Evolutionary conservation across 495 filamentous ascomycete genomes (phyloP), one percentile per base, ranked within the genome.

Genomic region (Venustampulla echinocandica): DNA sequence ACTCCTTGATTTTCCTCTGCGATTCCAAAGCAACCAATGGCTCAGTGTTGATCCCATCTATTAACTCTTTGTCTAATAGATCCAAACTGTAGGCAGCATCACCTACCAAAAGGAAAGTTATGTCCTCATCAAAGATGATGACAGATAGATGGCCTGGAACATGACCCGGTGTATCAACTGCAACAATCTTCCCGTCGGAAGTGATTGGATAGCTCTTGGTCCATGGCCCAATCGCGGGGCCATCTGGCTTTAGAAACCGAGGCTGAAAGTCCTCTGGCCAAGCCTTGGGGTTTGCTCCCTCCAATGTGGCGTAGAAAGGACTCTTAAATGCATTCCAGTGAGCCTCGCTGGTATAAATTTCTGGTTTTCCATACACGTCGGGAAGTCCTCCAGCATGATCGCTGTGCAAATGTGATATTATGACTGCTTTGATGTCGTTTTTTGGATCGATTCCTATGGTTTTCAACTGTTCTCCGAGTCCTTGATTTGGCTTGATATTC

Each of bases 91-190:
- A 65, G 1, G 53, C 59, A 32, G 62, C 58, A 42, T 63, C 60
- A 0, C 62, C 62, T 13, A 55, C 47, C 14, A 63, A 40, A 21
- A 64, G 53, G 35, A 57, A 65, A 10, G 48, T 60, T 13, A 30
- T 38, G 1, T 42, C 36, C 0, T 54, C 37, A 14, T 35, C 33
- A 33, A 52, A 59, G 0, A 65, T 45, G 11, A 65, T 45, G 23
- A 65, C 13, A 10, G 46, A 47, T 1, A 61, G 34, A 51, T 65
- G 62, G 3, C 60, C 60, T 7, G 60, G 58, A 5, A 63, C 58
- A 53, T 65, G 62, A 10, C 62, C 62, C 0, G 62, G 55, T 11
- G 62, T 65, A 39, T 65, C 54, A 24, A 65, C 53, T 0, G 52
- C 44, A 0, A 51, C 53, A 24, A 65, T 40, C 14, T 46, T 60